Percentiles rank a stretch among this genome's conserved stretches.
Conservation (phyloP, 129 eudicot genomes). For the Escallonia herrerae region DNA sequence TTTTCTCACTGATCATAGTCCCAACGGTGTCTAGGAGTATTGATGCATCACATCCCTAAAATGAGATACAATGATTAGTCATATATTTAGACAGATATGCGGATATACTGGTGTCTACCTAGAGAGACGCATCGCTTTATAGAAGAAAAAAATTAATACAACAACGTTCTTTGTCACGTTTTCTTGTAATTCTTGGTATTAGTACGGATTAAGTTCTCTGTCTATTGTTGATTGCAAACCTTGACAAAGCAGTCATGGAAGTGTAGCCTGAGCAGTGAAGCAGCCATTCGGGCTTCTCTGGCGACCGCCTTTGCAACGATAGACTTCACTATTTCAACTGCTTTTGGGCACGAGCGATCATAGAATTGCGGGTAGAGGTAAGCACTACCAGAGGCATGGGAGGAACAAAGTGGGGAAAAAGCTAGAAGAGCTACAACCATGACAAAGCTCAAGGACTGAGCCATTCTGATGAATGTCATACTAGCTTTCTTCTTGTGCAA, state of each 20-base stretch:
- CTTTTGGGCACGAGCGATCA: slow-evolving; percentile 71
- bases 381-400: slow-evolving; percentile 28
- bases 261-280: slow-evolving; percentile 84
- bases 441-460: slow-evolving; percentile 30
- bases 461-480: slow-evolving; percentile 21
- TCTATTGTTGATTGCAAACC: slow-evolving; percentile 24
- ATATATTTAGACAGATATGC: no score
- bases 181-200: background rate
- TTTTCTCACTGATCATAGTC: slow-evolving; percentile 62
- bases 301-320: slow-evolving; percentile 81
- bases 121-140: no score
- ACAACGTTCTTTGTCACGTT: no score
- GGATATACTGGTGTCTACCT: no score
- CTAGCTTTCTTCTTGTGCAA: background rate
- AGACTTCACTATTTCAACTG: slow-evolving; percentile 49
- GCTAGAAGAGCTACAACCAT: slow-evolving; percentile 26
- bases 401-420: slow-evolving; percentile 44
- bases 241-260: slow-evolving; percentile 94
- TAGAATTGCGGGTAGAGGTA: slow-evolving; percentile 84
- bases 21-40: slow-evolving; percentile 67
- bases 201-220: no score
- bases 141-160: background rate
- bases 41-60: slow-evolving; percentile 90
- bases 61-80: background rate
- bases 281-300: slow-evolving; percentile 84